Evolutionary conservation across 805 yeast genomes (phyloP), one percentile per base, ranked within the genome.

Genomic region (Wickerhamiella hasegawae): DNA sequence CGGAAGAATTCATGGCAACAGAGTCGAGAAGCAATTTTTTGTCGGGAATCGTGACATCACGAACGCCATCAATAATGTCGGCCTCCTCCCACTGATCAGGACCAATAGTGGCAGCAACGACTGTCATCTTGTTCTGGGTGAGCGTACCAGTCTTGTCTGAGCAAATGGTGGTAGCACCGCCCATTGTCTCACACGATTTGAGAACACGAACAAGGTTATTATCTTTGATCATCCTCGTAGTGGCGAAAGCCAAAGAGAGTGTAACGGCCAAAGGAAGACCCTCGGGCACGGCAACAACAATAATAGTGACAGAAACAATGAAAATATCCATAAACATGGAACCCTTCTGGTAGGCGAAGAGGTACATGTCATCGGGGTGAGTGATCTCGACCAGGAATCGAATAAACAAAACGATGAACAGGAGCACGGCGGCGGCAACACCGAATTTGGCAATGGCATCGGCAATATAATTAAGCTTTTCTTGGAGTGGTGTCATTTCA

Each of bases 271-370:
- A 64, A 1, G 99, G 99, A 38, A 90, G 68, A 42, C 99, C 99
- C 59, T 90, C 99, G 3, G 99, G 99, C n/a, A 90, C 94, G 0
- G 98, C 99, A 34, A 90, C 98, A 12, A 87, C 98, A 20, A 90
- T 74, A 46, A 90, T 69, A 0, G 98, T 84, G 40, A 90, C 79
- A 1, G 97, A 78, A 18, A 90, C 82, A 49, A 90, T 90, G 40
- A 90, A 64, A 38, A 87, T 80, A 48, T 82, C 76, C 61, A 90
- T 63, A 46, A 85, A 85, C 45, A 68, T 69, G 37, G 81, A 73
- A 45, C 94, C 96, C 59, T 84, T 85, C 49, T 75, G 70, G 5
- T 94, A 70, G 5, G 81, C 58, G 0, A 70, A 54, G 5, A 67
- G 38, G 32, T 55, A 53, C 40, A 67, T 52, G 15, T 66, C 57